Base-by-base conservation (phyloP, 768 basidiomycete species). In the Suillus plorans region DNA sequence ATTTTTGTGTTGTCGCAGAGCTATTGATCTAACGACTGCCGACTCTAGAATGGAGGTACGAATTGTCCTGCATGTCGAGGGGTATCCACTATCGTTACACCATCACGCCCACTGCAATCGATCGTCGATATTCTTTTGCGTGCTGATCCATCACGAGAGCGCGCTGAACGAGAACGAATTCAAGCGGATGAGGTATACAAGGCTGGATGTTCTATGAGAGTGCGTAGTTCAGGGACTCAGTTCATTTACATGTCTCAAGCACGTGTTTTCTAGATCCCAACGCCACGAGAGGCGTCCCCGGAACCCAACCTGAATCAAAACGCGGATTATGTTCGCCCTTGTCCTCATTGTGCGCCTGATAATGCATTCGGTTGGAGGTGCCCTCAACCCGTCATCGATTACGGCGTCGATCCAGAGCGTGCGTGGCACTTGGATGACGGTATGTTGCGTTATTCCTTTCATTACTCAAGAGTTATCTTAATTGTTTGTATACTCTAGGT, bases 121-220 rank as follows among this genome's bases (percentile, higher is more conserved):
- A 83, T 94, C 67, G 76, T 94, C 63, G 91, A 94, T 70, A 76
- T 88, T 8, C 77, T 95, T 34, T 78, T 93, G 39, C 89, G 89
- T n/a, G 78, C 81, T 47, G 88, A 86, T 18, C 93, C 93, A 16
- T 83, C 86, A 42, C 87, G 84, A 71, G 82, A 82, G 55, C 88
- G 93, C 55, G 78, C 88, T 41, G 85, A 85, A 70, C 80, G 88
- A 45, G 93, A 95, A 72, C 85, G 87, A 25, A 81, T 84, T 64
- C 93, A 95, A 76, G 93, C 93, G 4, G 93, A 95, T 69, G 91
- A 92, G 64, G 77, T 94, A 31, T 95, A 94, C 70, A 84, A 81
- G 64, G 72, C 80, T 36, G 89, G 89, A 2, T 75, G 81, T 37
- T 80, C 82, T 31, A 80, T 94, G 75, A 82, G 89, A 71, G 92